Conservation (phyloP, 2,329 filamentous ascomycete species). For the Arthrobotrys megalospora region DNA sequence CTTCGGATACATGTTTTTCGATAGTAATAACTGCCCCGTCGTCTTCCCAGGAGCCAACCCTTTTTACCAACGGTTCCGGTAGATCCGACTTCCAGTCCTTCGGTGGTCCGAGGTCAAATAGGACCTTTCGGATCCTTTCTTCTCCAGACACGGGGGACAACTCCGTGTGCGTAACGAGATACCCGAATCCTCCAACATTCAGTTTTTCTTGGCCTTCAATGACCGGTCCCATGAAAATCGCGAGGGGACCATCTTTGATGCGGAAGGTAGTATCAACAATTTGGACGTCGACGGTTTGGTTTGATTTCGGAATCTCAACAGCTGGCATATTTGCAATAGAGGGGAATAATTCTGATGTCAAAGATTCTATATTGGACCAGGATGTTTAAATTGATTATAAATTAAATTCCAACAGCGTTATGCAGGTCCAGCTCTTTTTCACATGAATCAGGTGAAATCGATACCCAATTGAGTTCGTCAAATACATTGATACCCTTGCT, state of each 20-base stretch:
- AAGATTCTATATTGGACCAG: too few species aligned
- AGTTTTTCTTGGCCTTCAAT: slow-evolving; percentile 43
- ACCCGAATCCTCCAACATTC: slow-evolving; percentile 34
- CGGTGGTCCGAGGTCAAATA: slow-evolving; percentile 51
- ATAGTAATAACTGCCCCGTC: slow-evolving; percentile 34
- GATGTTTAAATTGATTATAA: too few species aligned
- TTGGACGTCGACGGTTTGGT: slow-evolving; percentile 32
- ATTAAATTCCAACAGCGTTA: too few species aligned
- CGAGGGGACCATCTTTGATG: slow-evolving; percentile 37
- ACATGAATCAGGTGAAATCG: not conserved
- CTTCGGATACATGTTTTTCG: slow-evolving; percentile 49
- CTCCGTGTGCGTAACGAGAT: slow-evolving; percentile 41
- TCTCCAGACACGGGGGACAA: not conserved
- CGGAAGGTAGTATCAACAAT: slow-evolving; percentile 49
- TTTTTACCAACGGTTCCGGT: slow-evolving; percentile 16
- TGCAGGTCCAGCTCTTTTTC: not conserved
- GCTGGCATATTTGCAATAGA: not conserved
- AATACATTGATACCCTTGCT: slow-evolving; percentile 9
- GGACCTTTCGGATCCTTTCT: slow-evolving; percentile 2
- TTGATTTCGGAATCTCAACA: slow-evolving; percentile 38
- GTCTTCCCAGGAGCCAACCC: slow-evolving; percentile 40
- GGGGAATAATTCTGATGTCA: not conserved
- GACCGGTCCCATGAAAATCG: slow-evolving; percentile 21
- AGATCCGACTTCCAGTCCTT: slow-evolving; percentile 47
- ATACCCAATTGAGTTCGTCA: not conserved